These are phyloP conservation scores for Morella rubra DNA, from an alignment of 306 rosid genomes.

Conservation along the genomic window DNA sequence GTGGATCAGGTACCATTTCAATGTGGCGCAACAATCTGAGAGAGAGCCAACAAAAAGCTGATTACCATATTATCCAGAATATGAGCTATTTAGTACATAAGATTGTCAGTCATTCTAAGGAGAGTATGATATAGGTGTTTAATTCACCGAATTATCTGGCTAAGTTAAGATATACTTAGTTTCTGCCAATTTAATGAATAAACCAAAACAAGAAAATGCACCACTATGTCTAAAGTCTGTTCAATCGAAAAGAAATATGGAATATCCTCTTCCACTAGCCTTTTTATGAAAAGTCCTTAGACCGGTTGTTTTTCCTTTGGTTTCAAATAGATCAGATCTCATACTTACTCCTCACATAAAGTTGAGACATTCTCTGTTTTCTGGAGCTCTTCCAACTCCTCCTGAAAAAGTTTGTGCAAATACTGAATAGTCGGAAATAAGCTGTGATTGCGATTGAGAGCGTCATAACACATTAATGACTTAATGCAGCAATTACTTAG, in stretches of 20 bases:
- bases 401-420: constrained; percentile 43
- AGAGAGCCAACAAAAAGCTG: constrained; percentile 29
- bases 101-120: constrained; percentile 4
- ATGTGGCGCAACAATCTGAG: constrained; percentile 51
- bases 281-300: constrained; percentile 8
- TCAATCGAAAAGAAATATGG: not conserved
- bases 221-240: too few relatives aligned
- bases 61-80: constrained; percentile 1
- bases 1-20: constrained; percentile 62
- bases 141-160: constrained; percentile 2
- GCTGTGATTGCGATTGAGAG: constrained; percentile 3
- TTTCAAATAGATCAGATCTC: constrained; percentile 11
- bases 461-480: constrained; percentile 1
- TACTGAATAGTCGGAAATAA: constrained; percentile 7
- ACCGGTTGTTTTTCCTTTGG: constrained; percentile 1
- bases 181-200: not conserved
- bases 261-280: not conserved
- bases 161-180: constrained; percentile 12
- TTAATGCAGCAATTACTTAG: constrained; percentile 18
- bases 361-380: constrained; percentile 62
- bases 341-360: constrained; percentile 64
- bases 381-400: constrained; percentile 70
- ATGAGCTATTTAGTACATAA: too few relatives aligned
- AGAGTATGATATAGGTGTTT: not conserved
- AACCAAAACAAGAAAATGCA: constrained; percentile 8